These are phyloP conservation scores for Chloromonas sp. DNA, from an alignment of 163 green algal species.

Conservation along the genomic window DNA sequence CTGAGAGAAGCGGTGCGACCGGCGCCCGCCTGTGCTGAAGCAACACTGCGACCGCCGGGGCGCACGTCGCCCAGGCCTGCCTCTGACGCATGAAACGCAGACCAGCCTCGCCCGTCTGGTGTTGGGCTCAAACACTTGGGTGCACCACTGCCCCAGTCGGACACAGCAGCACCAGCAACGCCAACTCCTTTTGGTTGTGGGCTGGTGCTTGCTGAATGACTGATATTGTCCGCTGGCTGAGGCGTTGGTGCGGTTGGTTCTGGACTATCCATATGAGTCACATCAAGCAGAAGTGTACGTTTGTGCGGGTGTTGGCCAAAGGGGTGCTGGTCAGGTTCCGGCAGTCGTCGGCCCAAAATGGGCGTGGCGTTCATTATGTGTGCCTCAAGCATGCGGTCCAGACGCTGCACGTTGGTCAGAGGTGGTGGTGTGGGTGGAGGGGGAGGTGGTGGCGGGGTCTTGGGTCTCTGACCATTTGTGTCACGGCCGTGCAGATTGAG, in stretches of 20 bases:
- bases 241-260: background rate
- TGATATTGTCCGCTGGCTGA: background rate
- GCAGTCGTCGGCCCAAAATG: background rate
- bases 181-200: background rate
- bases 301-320: too few relatives aligned
- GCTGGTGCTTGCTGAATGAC: background rate
- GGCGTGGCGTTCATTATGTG: background rate
- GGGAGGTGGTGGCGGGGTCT: background rate
- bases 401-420: background rate
- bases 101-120: too few relatives aligned
- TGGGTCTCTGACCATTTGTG: background rate
- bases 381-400: background rate
- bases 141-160: background rate
- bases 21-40: too few relatives aligned
- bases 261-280: background rate
- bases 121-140: background rate
- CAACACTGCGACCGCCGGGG: background rate
- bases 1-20: background rate
- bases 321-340: background rate
- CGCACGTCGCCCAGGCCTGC: background rate
- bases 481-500: background rate
- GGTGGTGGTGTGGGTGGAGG: background rate
- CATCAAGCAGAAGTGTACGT: background rate
- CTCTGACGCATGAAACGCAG: background rate
- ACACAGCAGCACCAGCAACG: background rate